phyloP scores from a whole-genome alignment of 257 asterid species.

The Paraleonurus japonicus region DNA sequence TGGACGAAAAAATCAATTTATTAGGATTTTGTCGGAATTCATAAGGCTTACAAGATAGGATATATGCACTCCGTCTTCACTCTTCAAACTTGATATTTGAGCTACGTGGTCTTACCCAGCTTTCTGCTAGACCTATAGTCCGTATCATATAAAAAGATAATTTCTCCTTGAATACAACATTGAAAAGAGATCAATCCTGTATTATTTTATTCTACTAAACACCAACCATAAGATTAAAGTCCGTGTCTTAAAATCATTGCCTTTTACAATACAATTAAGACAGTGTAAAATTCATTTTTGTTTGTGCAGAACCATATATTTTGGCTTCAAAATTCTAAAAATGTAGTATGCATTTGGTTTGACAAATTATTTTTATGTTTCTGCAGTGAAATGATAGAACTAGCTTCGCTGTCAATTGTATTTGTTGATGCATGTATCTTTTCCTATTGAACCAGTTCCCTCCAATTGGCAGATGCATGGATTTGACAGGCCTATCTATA shows the following conservation, averaged over 20 bases:
- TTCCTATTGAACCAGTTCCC: constrained; percentile 69
- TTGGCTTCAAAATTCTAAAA: not conserved
- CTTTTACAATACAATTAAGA: not conserved
- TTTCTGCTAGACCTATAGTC: not conserved
- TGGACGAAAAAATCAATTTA: not conserved
- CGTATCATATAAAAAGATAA: not conserved
- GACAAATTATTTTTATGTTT: not conserved
- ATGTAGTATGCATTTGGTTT: not conserved
- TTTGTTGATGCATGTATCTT: constrained; percentile 30
- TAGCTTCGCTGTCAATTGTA: constrained; percentile 13
- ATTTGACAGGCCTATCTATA: constrained; percentile 84
- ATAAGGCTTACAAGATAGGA: not conserved
- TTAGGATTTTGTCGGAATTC: not conserved
- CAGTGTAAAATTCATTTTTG: not conserved
- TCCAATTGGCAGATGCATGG: constrained; percentile 99
- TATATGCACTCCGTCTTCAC: not conserved
- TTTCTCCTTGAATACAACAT: not conserved
- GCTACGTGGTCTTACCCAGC: not conserved
- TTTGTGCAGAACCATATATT: not conserved
- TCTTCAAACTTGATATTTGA: not conserved
- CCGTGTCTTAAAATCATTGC: not conserved
- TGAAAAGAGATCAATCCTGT: not conserved
- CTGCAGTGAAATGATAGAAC: not conserved
- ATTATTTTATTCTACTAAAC: not conserved
- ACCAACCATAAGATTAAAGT: not conserved